A percentile compares a stretch with the other conserved stretches of the same genome.
Conservation (phyloP, 1,139 yeast genomes). For the Scheffersomyces lignicola region DNA sequence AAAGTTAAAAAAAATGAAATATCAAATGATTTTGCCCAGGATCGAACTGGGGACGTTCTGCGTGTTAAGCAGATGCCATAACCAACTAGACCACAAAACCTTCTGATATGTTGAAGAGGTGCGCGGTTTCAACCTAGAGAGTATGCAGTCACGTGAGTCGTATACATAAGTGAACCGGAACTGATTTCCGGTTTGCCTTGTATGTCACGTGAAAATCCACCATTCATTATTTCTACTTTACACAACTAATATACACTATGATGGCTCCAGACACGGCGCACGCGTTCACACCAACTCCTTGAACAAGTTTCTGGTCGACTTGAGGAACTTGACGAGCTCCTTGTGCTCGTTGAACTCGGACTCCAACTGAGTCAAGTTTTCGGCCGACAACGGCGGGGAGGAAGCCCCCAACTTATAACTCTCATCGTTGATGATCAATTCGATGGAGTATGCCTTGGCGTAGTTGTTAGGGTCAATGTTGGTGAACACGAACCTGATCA, state of each 20-base stretch:
- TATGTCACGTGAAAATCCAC: no score
- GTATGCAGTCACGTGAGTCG: no score
- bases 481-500: slow-evolving; percentile 38
- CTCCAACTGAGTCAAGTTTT: slow-evolving; percentile 20
- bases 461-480: slow-evolving; percentile 44
- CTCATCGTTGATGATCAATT: slow-evolving; percentile 37
- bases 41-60: slow-evolving; percentile 99
- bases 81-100: slow-evolving; percentile 93
- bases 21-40: slow-evolving; percentile 90
- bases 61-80: slow-evolving; percentile 99
- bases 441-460: slow-evolving; percentile 37
- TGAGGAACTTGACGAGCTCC: slow-evolving; percentile 40
- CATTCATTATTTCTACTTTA: no score
- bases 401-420: slow-evolving; percentile 30
- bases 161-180: no score
- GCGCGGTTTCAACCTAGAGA: no score
- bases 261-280: no score
- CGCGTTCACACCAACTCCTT: slow-evolving; percentile 16
- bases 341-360: slow-evolving; percentile 35
- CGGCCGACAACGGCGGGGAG: slow-evolving; percentile 31
- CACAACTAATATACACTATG: no score
- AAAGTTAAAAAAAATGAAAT: slow-evolving; percentile 1
- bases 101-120: no score
- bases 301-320: slow-evolving; percentile 27
- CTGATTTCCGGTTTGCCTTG: no score